Base-by-base conservation (phyloP, 2,329 filamentous ascomycete genomes). In the Periglandula ipomoeae region DNA sequence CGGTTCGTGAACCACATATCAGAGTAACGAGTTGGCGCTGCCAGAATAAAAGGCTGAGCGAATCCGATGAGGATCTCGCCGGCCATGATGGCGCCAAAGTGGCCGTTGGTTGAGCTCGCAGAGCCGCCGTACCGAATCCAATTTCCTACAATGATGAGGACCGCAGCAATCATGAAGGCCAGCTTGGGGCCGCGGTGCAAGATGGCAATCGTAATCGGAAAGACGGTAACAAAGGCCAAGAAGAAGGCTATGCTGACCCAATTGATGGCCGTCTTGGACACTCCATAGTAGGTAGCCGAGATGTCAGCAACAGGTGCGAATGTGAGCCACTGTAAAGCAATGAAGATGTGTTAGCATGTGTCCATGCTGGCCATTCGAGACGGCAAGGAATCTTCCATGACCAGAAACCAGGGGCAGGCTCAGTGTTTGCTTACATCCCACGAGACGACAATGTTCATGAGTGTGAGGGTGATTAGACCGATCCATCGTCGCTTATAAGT, bases 1-100 rank as follows among this genome's bases (percentile, higher is more conserved):
- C 74, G 71, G 58, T 86, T 83, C 2, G 88, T 90, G 68, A 97
- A 97, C 93, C 93, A 97, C 51, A 95, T 72, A 63, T 96, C 90
- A 48, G 87, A 93, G 67, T 95, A 98, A 53, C 88, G 76, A 0
- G 93, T 91, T 1, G 93, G 91, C 0, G 91, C 89, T 6, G 85
- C 82, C 9, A 97, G 79, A 11, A 95, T 88, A 64, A 97, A 97
- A 0, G 93, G 90, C 63, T 98, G 93, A 1, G 89, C 83, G 35
- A 96, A 75, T 1, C 91, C 93, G 46, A 87, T 89, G 52, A 98
- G 65, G 62, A 97, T 85, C 70, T 97, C 91, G 4, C 91, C 91
- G 57, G 94, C 83, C 85, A 97, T 88, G 53, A 89, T 84, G 40
- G 86, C 75, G 38, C 82, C 82, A 60, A 87, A 94, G 56, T 73